Conservation (phyloP, 2,329 filamentous ascomycete genomes). For the Emmonsia crescens region DNA sequence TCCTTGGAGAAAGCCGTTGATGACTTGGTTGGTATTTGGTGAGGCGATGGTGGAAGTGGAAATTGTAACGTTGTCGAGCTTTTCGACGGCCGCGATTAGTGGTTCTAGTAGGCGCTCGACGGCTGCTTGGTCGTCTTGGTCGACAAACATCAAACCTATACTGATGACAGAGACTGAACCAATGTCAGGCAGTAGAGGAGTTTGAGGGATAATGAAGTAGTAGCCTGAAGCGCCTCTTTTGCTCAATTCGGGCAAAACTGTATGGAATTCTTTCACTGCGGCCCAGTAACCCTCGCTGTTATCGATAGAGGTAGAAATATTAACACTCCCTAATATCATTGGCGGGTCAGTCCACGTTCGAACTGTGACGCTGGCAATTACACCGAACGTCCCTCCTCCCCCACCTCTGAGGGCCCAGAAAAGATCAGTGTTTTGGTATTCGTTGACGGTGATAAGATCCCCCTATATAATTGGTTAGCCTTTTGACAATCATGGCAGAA, state of each 20-base stretch:
- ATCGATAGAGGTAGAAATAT: slow-evolving; percentile 13
- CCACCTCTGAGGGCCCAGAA: slow-evolving; percentile 55
- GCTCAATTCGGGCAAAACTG: slow-evolving; percentile 34
- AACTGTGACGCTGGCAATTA: slow-evolving; percentile 44
- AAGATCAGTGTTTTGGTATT: slow-evolving; percentile 41
- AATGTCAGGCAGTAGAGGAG: slow-evolving; percentile 18
- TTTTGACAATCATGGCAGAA: not conserved
- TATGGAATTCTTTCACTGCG: slow-evolving; percentile 23
- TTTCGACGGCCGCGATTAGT: slow-evolving; percentile 13
- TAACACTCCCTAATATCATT: slow-evolving; percentile 19
- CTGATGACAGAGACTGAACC: slow-evolving; percentile 14
- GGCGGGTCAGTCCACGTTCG: slow-evolving; percentile 31
- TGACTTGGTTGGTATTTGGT: slow-evolving; percentile 14
- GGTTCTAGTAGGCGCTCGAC: slow-evolving; percentile 15
- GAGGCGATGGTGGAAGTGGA: slow-evolving; percentile 14
- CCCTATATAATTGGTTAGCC: slow-evolving; percentile 22
- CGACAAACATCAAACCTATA: slow-evolving; percentile 16
- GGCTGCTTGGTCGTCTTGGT: slow-evolving; percentile 15
- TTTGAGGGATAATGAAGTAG: slow-evolving; percentile 28
- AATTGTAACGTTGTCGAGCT: slow-evolving; percentile 11
- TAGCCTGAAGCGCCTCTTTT: slow-evolving; percentile 34
- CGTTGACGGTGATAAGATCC: slow-evolving; percentile 39
- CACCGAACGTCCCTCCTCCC: slow-evolving; percentile 48
- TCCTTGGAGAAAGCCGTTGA: slow-evolving; percentile 15
- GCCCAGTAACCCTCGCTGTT: slow-evolving; percentile 15